Evolutionary conservation across 805 yeast species (phyloP).

Genomic region (Starmerella bombicola): DNA sequence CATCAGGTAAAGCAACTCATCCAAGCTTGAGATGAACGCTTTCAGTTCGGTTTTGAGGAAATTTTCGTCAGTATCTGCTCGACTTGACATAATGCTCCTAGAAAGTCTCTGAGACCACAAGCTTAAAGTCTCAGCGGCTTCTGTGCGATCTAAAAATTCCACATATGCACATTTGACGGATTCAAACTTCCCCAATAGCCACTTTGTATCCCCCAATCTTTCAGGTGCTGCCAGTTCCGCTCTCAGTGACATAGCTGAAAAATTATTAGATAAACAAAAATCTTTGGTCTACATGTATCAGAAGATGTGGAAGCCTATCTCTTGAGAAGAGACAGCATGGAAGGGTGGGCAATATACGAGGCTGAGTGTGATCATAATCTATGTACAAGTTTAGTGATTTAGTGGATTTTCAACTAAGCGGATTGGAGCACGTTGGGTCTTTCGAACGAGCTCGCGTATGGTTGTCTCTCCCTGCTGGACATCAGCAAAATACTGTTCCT

Average conservation of each 20-base stretch:
- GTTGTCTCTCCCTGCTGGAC: conserved; percentile 4
- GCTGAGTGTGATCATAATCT: too few relatives aligned
- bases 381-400: too few relatives aligned
- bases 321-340: too few relatives aligned
- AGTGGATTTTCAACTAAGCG: conserved; percentile 13
- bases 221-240: conserved; percentile 2
- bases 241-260: conserved; percentile 1
- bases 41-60: not conserved
- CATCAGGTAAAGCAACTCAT: conserved; percentile 1
- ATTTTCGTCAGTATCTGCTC: not conserved
- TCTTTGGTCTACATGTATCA: too few relatives aligned
- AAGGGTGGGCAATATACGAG: too few relatives aligned
- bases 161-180: not conserved
- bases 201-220: not conserved
- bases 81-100: not conserved
- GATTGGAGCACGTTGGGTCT: conserved; percentile 14
- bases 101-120: conserved; percentile 9
- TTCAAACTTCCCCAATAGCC: conserved; percentile 1
- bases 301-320: too few relatives aligned
- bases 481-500: conserved; percentile 27
- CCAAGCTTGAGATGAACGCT: not conserved
- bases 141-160: not conserved
- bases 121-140: conserved; percentile 7
- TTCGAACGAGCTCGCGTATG: not conserved
- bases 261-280: not conserved